Conservation (phyloP, 768 basidiomycete species). For the Russula lepida region DNA sequence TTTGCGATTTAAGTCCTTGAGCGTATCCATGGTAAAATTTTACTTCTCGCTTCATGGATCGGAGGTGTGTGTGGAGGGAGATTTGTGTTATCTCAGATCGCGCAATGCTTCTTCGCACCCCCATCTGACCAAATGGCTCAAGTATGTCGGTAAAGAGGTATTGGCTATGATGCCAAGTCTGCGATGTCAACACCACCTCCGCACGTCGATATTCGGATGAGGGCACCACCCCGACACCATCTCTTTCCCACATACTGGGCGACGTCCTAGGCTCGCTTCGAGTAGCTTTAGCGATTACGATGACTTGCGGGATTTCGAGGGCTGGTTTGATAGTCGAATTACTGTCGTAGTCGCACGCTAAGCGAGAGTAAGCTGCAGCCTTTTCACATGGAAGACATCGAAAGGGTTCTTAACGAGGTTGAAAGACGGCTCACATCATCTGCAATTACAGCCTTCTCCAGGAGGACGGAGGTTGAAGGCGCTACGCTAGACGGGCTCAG, state of each 20-base stretch:
- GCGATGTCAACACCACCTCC: constrained; percentile 21
- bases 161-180: constrained; percentile 55
- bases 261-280: constrained; percentile 65
- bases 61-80: constrained; percentile 80
- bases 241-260: constrained; percentile 32
- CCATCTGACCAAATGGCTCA: constrained; percentile 63
- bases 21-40: constrained; percentile 75
- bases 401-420: constrained; percentile 59
- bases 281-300: constrained; percentile 81
- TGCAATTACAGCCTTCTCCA: constrained; percentile 38
- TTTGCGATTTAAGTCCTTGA: constrained; percentile 68
- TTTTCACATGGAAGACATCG: constrained; percentile 50
- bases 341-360: constrained; percentile 38
- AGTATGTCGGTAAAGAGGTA: constrained; percentile 86
- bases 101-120: constrained; percentile 11
- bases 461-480: constrained; percentile 55
- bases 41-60: constrained; percentile 93
- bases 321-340: constrained; percentile 74
- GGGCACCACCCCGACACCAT: constrained; percentile 11
- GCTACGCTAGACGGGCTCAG: constrained; percentile 72
- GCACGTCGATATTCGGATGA: constrained; percentile 15
- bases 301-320: constrained; percentile 79
- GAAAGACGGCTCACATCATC: constrained; percentile 40
- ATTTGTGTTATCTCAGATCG: constrained; percentile 38
- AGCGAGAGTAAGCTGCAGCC: constrained; percentile 32